A percentile compares a stretch with the other conserved stretches of the same genome.
Evolutionary conservation across 2,329 filamentous ascomycete species (phyloP).

Genomic region (Colletotrichum simmondsii): DNA sequence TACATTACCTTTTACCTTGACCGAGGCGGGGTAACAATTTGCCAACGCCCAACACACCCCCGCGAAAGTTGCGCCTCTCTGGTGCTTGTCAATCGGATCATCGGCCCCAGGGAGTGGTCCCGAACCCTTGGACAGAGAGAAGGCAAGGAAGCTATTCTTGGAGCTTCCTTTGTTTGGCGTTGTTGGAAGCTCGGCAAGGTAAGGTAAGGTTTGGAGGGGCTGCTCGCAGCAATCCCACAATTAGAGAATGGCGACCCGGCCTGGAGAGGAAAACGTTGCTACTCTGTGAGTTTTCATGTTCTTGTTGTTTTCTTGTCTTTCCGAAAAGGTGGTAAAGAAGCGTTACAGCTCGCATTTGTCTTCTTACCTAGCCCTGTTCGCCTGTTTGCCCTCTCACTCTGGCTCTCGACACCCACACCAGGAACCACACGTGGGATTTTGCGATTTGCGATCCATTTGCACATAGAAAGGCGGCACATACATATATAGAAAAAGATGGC

Average conservation of each 20-base stretch:
- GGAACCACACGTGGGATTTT: neutral
- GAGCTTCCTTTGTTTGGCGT: neutral
- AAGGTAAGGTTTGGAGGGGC: neutral
- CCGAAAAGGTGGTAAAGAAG: neutral
- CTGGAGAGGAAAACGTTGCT: constrained; percentile 62
- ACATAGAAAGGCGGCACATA: neutral
- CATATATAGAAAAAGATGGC: neutral
- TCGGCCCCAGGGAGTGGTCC: neutral
- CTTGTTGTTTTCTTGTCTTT: neutral
- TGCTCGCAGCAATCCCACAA: neutral
- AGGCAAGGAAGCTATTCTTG: constrained; percentile 5
- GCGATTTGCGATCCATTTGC: neutral
- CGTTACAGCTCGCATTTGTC: neutral
- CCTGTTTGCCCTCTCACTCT: neutral
- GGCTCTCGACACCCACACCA: neutral
- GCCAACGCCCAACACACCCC: neutral
- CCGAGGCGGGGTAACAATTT: constrained; percentile 32
- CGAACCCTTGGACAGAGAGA: neutral
- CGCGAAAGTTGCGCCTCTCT: constrained; percentile 3
- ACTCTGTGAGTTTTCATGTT: constrained; percentile 57
- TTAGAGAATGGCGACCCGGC: constrained; percentile 54
- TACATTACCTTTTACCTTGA: neutral
- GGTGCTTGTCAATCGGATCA: constrained; percentile 6
- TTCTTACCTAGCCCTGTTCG: too few relatives aligned
- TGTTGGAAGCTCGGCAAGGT: neutral